Evolutionary conservation across 176 grass and related monocot genomes (phyloP), one percentile per base, ranked within the genome.

Genomic region (Chloris gayana): DNA sequence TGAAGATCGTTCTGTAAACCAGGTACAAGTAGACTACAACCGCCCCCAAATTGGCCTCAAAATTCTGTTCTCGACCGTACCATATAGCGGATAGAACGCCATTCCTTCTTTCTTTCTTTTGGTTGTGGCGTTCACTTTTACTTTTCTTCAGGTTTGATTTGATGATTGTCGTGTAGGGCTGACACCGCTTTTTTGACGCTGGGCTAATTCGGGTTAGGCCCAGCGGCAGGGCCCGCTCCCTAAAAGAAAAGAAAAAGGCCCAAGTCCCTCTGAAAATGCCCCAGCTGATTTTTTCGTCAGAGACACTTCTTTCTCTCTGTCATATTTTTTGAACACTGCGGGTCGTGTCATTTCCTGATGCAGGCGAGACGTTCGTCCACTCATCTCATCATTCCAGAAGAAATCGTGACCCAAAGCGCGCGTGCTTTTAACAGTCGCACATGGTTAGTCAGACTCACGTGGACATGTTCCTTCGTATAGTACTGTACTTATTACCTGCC

Each of bases 341-440:
- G 12, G 35, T 47, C 60, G 66, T 26, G 18, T 53, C 18, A 7
- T 53, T 53, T 53, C 14, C 46, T 17, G 49, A 21, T 74, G 54
- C 53, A 69, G 33, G 62, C 70, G 14, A 70, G 59, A 8, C 39
- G 32, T 70, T 39, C 73, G 7, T 0, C 25, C 54, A 25, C 57
- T 53, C 50, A 53, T 53, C 18, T 13, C 58, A 61, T 13, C 58
- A 61, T 61, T 29, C 58, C 58, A 25, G 21, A 1, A 5, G 3
- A 67, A 18, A 37, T 33, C 21, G 51, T 44, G 75, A 80, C 84
- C 87, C 44, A 80, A 70, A 77, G 57, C 72, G 78, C 77, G 65
- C 72, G 77, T 89, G 82, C 67, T 77, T 85, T 80, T 73, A 69
- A 72, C 66, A 77, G 66, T 47, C 26, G 63, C 74, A 79, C 86